A percentile compares a stretch with the other conserved stretches of the same genome.
These are phyloP conservation scores for Arthrobotrys entomopaga DNA, from an alignment of 2,329 filamentous ascomycete genomes.

Conservation along the genomic window DNA sequence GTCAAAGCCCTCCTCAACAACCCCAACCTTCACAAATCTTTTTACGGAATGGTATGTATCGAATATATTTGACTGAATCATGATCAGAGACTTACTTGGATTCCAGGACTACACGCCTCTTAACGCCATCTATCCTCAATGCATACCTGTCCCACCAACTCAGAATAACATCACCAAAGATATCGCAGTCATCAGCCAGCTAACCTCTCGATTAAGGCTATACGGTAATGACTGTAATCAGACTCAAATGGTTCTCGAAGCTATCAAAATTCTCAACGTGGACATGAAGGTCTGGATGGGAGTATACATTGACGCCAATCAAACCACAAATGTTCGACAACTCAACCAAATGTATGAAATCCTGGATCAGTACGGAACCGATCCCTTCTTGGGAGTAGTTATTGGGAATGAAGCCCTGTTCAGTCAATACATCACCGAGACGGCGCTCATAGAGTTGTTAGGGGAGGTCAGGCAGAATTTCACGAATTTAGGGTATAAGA, in stretches of 20 bases:
- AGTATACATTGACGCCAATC: slow-evolving; percentile 88
- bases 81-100: too few relatives aligned
- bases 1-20: slow-evolving; percentile 77
- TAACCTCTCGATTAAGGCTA: slow-evolving; percentile 86
- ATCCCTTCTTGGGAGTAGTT: slow-evolving; percentile 84
- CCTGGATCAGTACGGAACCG: slow-evolving; percentile 71
- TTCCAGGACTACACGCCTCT: slow-evolving; percentile 83
- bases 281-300: slow-evolving; percentile 92
- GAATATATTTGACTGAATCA: neutral
- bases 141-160: slow-evolving; percentile 77
- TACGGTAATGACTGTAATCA: slow-evolving; percentile 99
- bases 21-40: slow-evolving; percentile 84
- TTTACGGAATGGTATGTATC: slow-evolving; percentile 74
- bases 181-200: slow-evolving; percentile 85
- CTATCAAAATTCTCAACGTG: slow-evolving; percentile 78
- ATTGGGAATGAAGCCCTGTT: slow-evolving; percentile 74
- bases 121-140: slow-evolving; percentile 89
- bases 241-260: slow-evolving; percentile 89
- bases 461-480: slow-evolving; percentile 77
- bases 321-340: slow-evolving; percentile 84
- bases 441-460: slow-evolving; percentile 73
- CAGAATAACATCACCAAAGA: slow-evolving; percentile 96
- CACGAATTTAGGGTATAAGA: slow-evolving; percentile 70
- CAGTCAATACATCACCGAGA: slow-evolving; percentile 75
- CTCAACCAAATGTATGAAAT: slow-evolving; percentile 85